Base-by-base conservation (phyloP, 2,329 filamentous ascomycete genomes). In the Botrytis medusae region DNA sequence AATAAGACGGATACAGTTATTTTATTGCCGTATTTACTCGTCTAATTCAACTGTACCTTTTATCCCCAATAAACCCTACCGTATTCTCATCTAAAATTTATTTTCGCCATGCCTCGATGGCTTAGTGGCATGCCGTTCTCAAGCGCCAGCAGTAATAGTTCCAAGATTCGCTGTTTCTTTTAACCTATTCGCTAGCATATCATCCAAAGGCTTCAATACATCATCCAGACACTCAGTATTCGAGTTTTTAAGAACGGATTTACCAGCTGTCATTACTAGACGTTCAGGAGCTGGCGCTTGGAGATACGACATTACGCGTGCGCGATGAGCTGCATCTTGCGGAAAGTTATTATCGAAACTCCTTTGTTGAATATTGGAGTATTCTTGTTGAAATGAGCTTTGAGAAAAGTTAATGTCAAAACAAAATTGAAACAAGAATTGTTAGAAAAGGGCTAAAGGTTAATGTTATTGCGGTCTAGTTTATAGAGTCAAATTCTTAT, bases 281-380 rank as follows among this genome's bases (percentile, higher is more conserved):
- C 70, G 44, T 29, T 72, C 70, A 1, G 70, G 70, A 4, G 70
- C 70, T 3, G 70, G 61, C n/a, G 67, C 61, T 57, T 72, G 34
- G 8, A 72, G 37, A 65, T 72, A 72, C 16, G 70, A 67, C 70
- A 72, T 72, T 40, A 67, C 70, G 22, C 61, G 60, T n/a, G 70
- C 70, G 20, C 70, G 70, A 54, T 72, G 70, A 3, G 70, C 70
- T 7, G 61, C 29, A 71, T 71, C 1, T 42, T 64, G 44, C 8
- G 54, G 44, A 71, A 18, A 7, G 34, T 64, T 37, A 20, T 34
- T 6, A 32, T 20, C n/a, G 32, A 40, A 29, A 32, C 69, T 40
- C 59, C 59, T 54, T 29, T 42, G n/a, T 71, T 71, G 44, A 71
- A 64, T 32, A 20, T 54, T 40, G 59, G 44, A 71, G 44, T 48